Base-by-base conservation (phyloP, 2,329 filamentous ascomycete species). In the Ophiostoma sp. region DNA sequence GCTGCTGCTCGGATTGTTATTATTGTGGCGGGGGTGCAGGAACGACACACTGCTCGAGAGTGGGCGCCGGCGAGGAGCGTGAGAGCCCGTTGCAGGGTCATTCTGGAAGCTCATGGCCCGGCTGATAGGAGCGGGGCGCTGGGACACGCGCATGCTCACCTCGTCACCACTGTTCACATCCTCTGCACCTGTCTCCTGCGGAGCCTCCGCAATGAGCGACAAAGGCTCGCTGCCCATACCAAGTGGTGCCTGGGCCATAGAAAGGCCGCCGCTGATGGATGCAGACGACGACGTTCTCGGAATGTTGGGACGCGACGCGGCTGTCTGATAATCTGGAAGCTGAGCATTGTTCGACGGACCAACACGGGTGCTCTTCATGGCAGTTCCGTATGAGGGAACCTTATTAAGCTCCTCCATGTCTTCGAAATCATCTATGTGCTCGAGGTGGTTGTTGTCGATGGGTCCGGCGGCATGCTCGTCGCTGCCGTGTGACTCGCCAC, bases 311-410 rank as follows among this genome's bases (percentile, higher is more conserved):
- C 64, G 47, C 12, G 67, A 67, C 60, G 84, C 78, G 0, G 85
- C 88, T 2, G 88, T 84, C 68, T 83, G 79, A 74, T 93, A 93
- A 74, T 90, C 87, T 0, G 90, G 90, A 5, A 91, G 81, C 12
- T 77, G 77, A 5, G 79, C 76, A 4, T 66, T 42, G 44, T 81
- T 82, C 81, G 6, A 81, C 77, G 60, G 81, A 45, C 84, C 82
- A 16, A 86, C 84, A 9, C 71, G 68, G 5, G 87, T 85, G 0
- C 87, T 85, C 71, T 85, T 86, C 40, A 92, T 85, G 0, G 90
- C 90, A 0, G 90, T 93, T 16, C 85, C 84, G 76, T 93, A 93
- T 68, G 90, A 93, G 0, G 90, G 90, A 2, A 93, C 90, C 72
- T 89, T 89, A 75, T 83, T 89, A 58, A 93, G 79, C 71, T 87